Evolutionary conservation across 805 yeast genomes (phyloP).

Genomic region (Kregervanrija pseudodelftensis): DNA sequence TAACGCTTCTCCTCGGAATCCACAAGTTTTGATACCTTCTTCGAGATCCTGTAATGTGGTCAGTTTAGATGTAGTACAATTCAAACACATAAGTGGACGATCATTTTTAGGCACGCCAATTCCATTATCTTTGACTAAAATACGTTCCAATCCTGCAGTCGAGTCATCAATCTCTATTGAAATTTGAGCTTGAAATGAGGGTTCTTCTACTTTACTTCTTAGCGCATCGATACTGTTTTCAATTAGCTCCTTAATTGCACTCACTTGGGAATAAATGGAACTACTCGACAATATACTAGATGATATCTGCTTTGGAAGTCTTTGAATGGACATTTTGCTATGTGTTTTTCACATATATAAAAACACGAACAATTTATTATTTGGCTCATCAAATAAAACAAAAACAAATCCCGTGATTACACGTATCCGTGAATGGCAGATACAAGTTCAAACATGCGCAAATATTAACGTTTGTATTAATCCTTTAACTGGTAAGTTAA

Average conservation of each 20-base stretch:
- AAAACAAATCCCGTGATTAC: no score
- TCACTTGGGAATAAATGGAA: slow-evolving; percentile 28
- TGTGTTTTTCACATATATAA: no score
- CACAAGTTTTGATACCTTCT: slow-evolving; percentile 28
- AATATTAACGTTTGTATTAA: no score
- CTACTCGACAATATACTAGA: slow-evolving; percentile 21
- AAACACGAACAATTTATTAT: no score
- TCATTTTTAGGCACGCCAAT: slow-evolving; percentile 28
- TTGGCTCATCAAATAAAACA: no score
- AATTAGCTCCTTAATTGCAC: slow-evolving; percentile 34
- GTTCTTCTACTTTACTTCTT: neutral
- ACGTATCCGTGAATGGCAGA: no score
- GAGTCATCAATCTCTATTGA: slow-evolving; percentile 31
- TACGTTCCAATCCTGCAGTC: slow-evolving; percentile 29
- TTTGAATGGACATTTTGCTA: slow-evolving; percentile 14
- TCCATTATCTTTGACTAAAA: slow-evolving; percentile 35
- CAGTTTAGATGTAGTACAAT: slow-evolving; percentile 38
- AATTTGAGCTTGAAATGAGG: slow-evolving; percentile 18
- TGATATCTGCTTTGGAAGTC: slow-evolving; percentile 16
- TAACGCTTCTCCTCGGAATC: slow-evolving; percentile 47
- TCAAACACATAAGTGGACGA: slow-evolving; percentile 29
- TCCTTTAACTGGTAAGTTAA: no score
- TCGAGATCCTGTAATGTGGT: slow-evolving; percentile 23
- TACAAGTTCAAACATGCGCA: no score
- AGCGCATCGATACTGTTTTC: slow-evolving; percentile 35